Conservation (phyloP, 202 grass and related monocot species). For the Miscanthus sacchariflorus region DNA sequence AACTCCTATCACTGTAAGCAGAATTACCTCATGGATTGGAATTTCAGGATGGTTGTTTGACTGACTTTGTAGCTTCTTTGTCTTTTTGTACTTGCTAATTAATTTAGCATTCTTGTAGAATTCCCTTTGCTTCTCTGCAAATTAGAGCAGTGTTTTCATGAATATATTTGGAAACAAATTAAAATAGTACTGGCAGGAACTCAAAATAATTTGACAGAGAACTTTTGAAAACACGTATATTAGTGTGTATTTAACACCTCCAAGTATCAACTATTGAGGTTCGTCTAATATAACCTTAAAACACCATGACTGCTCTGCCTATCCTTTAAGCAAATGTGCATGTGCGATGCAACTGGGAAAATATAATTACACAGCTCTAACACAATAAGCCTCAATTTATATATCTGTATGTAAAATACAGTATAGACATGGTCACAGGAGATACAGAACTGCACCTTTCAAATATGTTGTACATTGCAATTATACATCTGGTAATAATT, state of each 20-base stretch:
- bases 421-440: neutral
- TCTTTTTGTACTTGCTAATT: constrained; percentile 74
- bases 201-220: neutral
- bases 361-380: neutral
- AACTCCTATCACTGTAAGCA: neutral
- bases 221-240: neutral
- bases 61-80: constrained; percentile 59
- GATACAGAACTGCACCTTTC: neutral
- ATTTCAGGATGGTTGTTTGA: constrained; percentile 39
- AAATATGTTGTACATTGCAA: neutral
- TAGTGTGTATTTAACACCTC: neutral
- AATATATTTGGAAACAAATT: constrained; percentile 7
- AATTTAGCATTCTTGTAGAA: constrained; percentile 93
- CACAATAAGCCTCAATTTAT: neutral
- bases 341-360: neutral
- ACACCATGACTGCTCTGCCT: neutral
- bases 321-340: neutral
- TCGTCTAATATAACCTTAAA: neutral
- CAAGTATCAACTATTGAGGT: neutral
- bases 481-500: neutral
- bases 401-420: neutral
- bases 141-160: constrained; percentile 16
- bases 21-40: constrained; percentile 59
- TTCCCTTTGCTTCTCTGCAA: constrained; percentile 84
- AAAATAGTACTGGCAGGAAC: neutral